phyloP scores from a whole-genome alignment of 768 basidiomycete genomes.

The Tubosaeta sp. region DNA sequence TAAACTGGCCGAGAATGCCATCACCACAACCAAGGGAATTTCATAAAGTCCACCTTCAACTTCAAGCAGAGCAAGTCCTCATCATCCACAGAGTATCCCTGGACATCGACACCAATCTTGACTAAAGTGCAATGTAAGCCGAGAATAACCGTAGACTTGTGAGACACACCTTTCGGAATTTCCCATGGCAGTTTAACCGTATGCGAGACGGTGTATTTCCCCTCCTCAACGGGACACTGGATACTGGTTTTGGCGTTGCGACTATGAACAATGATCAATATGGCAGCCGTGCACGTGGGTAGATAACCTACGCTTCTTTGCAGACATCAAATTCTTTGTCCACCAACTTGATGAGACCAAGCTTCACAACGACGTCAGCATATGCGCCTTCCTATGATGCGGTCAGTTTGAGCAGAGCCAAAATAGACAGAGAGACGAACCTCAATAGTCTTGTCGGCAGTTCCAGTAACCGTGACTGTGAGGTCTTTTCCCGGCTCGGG shows the following conservation, averaged over 20 bases:
- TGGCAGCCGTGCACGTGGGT: not conserved
- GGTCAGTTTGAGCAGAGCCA: slow-evolving; percentile 8
- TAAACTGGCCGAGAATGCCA: not conserved
- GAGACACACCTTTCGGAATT: slow-evolving; percentile 68
- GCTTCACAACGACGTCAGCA: slow-evolving; percentile 86
- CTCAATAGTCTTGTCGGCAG: slow-evolving; percentile 55
- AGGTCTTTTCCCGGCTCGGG: slow-evolving; percentile 83
- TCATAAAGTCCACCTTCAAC: slow-evolving; percentile 75
- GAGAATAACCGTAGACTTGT: not conserved
- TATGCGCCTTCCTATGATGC: slow-evolving; percentile 78
- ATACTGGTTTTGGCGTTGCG: slow-evolving; percentile 69
- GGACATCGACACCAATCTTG: slow-evolving; percentile 72
- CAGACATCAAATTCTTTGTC: slow-evolving; percentile 84
- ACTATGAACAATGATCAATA: slow-evolving; percentile 36
- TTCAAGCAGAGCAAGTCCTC: slow-evolving; percentile 78
- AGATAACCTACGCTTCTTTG: slow-evolving; percentile 78
- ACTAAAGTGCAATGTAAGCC: slow-evolving; percentile 43
- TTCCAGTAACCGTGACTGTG: slow-evolving; percentile 76
- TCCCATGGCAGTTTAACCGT: slow-evolving; percentile 87
- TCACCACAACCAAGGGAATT: slow-evolving; percentile 24
- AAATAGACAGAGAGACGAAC: slow-evolving; percentile 37
- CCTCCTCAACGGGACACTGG: slow-evolving; percentile 79
- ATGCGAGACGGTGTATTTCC: slow-evolving; percentile 69
- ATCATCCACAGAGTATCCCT: slow-evolving; percentile 67
- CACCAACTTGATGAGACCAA: slow-evolving; percentile 91